phyloP scores from a whole-genome alignment of 805 yeast genomes.

The Cyberlindnera veronae region DNA sequence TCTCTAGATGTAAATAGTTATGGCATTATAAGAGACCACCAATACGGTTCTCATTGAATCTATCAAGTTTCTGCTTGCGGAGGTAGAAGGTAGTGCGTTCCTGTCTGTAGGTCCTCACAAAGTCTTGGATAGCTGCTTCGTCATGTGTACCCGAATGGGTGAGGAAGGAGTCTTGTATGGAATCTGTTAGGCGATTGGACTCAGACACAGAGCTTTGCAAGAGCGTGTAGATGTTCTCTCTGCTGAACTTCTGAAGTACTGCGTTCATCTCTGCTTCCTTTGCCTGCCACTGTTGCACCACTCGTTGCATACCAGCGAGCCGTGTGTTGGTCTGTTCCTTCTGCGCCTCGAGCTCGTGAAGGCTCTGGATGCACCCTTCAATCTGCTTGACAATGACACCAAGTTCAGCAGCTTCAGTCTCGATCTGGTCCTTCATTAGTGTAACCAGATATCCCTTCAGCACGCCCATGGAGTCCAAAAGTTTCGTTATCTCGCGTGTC shows the following conservation, averaged over 20 bases:
- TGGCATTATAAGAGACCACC: constrained; percentile 17
- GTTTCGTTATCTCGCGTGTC: constrained; percentile 22
- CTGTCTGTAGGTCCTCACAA: constrained; percentile 39
- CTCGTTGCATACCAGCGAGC: constrained; percentile 4
- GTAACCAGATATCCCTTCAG: constrained; percentile 30
- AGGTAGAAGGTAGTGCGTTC: constrained; percentile 42
- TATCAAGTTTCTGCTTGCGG: constrained; percentile 42
- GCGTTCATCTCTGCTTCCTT: constrained; percentile 33
- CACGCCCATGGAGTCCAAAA: constrained; percentile 19
- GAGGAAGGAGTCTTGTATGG: constrained; percentile 32
- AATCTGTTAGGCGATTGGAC: constrained; percentile 32
- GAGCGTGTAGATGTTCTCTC: constrained; percentile 30
- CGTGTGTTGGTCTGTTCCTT: constrained; percentile 22
- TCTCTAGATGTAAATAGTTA: constrained; percentile 18
- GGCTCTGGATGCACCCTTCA: constrained; percentile 24
- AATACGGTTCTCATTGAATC: constrained; percentile 37
- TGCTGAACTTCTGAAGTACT: constrained; percentile 34
- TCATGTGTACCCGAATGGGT: constrained; percentile 25
- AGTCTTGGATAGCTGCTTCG: constrained; percentile 32
- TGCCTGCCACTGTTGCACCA: constrained; percentile 33
- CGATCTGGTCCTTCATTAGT: constrained; percentile 22
- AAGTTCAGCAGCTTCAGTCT: constrained; percentile 22
- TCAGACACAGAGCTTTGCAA: constrained; percentile 31
- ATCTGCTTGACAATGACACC: constrained; percentile 28
- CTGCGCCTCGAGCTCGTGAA: constrained; percentile 28